A percentile compares a stretch with the other conserved stretches of the same genome.
Conservation (phyloP, 257 asterid genomes). For the Solanum appendiculatum region DNA sequence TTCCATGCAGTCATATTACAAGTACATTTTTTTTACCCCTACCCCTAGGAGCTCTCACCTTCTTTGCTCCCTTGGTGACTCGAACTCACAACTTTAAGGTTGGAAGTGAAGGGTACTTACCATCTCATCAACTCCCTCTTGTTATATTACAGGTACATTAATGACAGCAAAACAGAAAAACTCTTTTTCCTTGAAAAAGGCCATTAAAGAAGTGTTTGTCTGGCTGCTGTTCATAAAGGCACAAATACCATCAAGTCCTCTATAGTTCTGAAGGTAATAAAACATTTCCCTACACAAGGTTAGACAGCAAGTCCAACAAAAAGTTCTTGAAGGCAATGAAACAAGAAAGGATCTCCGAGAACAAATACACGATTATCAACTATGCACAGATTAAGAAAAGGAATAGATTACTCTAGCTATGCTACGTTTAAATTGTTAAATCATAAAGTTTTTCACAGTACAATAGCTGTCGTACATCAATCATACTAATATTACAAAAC, state of each 20-base stretch:
- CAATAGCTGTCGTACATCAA: neutral
- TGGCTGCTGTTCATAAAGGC: neutral
- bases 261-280: neutral
- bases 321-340: neutral
- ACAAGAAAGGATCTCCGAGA: neutral
- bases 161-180: neutral
- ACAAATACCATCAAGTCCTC: neutral
- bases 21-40: neutral
- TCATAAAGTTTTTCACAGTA: neutral
- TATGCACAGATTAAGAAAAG: neutral
- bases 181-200: neutral
- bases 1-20: neutral
- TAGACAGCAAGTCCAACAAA: neutral
- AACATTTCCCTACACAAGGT: neutral
- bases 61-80: no score
- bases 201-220: neutral
- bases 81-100: accelerated
- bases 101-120: no score
- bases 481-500: neutral
- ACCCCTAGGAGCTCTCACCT: no score
- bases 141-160: no score
- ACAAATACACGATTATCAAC: neutral
- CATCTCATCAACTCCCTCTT: accelerated
- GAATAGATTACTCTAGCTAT: neutral
- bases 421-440: neutral